Percentiles rank a stretch among this genome's conserved stretches.
phyloP scores from a whole-genome alignment of 164 flowering plant species.

The Piper betle region DNA sequence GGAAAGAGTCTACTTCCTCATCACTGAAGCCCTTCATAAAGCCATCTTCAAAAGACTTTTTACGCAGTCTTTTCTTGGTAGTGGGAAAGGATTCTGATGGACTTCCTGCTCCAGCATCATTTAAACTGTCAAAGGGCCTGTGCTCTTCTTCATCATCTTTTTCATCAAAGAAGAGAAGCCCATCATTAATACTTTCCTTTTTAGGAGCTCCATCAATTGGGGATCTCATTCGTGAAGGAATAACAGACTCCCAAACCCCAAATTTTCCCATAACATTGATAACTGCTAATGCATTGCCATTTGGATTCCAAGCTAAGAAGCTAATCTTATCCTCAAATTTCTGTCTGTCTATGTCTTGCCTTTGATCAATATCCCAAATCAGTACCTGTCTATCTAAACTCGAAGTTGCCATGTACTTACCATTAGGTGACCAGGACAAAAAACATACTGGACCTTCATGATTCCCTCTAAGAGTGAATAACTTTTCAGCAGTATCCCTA shows the following conservation, averaged over 20 bases:
- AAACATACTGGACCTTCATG: constrained; percentile 64
- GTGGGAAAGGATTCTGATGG: constrained; percentile 44
- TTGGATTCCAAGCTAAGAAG: constrained; percentile 90
- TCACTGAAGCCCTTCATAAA: constrained; percentile 32
- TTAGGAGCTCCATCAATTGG: constrained; percentile 71
- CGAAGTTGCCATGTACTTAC: constrained; percentile 93
- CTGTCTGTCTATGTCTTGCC: constrained; percentile 82
- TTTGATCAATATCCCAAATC: constrained; percentile 80
- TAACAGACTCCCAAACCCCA: constrained; percentile 85
- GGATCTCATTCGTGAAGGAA: constrained; percentile 83
- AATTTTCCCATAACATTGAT: constrained; percentile 84
- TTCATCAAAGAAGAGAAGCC: constrained; percentile 61
- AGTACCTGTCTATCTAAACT: constrained; percentile 73
- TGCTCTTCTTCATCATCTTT: constrained; percentile 48
- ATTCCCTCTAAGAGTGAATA: constrained; percentile 74
- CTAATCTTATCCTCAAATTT: constrained; percentile 67
- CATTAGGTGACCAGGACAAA: constrained; percentile 94
- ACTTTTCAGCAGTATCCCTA: constrained; percentile 86
- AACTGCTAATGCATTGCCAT: constrained; percentile 79
- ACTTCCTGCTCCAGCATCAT: constrained; percentile 68
- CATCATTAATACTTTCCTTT: constrained; percentile 37
- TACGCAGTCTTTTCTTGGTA: constrained; percentile 55
- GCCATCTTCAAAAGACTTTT: constrained; percentile 30
- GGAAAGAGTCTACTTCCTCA: constrained; percentile 24
- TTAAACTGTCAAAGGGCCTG: constrained; percentile 47